Percentiles rank a stretch among this genome's conserved stretches.
Evolutionary conservation across 2,329 filamentous ascomycete species (phyloP).

Genomic region (Sporothrix euskadiensis): DNA sequence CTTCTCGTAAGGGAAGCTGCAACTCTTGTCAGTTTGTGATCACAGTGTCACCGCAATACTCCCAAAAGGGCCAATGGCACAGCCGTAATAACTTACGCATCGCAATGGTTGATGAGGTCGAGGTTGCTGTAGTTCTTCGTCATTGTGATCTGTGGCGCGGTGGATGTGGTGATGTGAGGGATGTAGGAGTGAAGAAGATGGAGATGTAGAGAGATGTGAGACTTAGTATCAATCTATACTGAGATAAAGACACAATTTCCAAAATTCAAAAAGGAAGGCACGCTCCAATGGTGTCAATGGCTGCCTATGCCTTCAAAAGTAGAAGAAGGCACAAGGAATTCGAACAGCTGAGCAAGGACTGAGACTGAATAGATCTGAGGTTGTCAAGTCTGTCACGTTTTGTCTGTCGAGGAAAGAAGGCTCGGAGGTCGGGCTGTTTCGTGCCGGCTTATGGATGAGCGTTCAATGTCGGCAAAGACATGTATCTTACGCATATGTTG

Average conservation of each 20-base stretch:
- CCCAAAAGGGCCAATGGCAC: background rate
- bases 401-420: background rate
- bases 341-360: background rate
- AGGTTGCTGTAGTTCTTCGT: slow-evolving; percentile 32
- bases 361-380: background rate
- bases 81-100: slow-evolving; percentile 33
- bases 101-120: slow-evolving; percentile 35
- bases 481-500: background rate
- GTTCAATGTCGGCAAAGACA: background rate
- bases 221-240: background rate
- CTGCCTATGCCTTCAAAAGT: background rate
- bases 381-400: no score
- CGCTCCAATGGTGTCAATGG: background rate
- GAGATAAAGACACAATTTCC: background rate
- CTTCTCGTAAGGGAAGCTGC: slow-evolving; percentile 75
- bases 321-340: background rate
- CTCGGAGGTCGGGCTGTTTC: background rate
- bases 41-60: background rate
- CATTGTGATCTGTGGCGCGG: slow-evolving; percentile 21
- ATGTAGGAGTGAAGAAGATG: background rate
- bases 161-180: background rate
- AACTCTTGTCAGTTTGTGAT: background rate
- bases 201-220: background rate
- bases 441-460: slow-evolving; percentile 16
- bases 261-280: background rate